Evolutionary conservation across 352 stramenopile genomes (phyloP), one percentile per base, ranked within the genome.

Genomic region (Phytophthora agathidicida): DNA sequence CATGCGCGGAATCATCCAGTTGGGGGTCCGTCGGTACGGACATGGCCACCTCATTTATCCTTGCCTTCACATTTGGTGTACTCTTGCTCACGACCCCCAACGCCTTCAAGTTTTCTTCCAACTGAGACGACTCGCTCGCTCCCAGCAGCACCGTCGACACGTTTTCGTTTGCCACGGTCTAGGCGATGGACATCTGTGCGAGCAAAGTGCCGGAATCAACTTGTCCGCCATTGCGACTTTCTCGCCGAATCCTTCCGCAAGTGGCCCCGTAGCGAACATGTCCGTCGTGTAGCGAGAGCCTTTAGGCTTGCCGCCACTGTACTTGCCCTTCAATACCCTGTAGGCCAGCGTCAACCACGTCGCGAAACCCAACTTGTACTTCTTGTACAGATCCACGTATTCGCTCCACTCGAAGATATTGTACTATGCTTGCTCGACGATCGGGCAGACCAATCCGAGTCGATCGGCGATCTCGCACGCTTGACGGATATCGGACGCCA

Each of bases 401-500:
- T 30, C 38, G 38, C 38, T 45, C 38, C 20, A 45, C 23, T 7
- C 38, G 23, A 45, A 45, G 38, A 45, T 45, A 22, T 30, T 45
- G 20, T 45, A 45, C 11, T 45, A 22, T 10, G 38, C 17, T 19
- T 44, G 38, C 38, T 45, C 22, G 10, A 45, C 22, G 38, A 45
- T 45, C 6, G 61, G 61, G 37, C 39, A n/a, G 22, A 71, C 67
- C 6, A 68, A 37, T 13, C 31, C 28, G 10, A 65, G 19, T 5
- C 20, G 24, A 22, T 71, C 47, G 5, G 61, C 61, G 24, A 71
- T 71, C 27, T 48, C 41, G 14, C 49, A 66, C 8, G 73, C 73
- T 45, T 82, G 67, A 10, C 17, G 69, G 30, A 83, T 80, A 49
- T 84, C 60, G n/a, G 45, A 42, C 68, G 26, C 20, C 1, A 30